These are phyloP conservation scores for Trebouxia gelatinosa DNA, from an alignment of 163 green algal genomes.

Conservation along the genomic window DNA sequence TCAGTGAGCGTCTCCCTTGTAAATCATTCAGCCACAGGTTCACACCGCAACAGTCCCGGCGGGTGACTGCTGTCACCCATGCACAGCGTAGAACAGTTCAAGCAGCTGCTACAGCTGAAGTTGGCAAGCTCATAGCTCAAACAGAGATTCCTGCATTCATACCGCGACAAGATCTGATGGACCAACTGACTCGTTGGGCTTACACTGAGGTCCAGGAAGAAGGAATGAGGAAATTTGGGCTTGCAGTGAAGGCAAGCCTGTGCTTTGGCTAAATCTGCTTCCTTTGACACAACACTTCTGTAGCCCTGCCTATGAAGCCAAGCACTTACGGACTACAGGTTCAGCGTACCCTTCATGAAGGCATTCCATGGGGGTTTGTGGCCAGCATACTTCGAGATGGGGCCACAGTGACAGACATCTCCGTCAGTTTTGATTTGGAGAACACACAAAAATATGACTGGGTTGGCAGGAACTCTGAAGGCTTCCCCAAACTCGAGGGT, in stretches of 20 bases:
- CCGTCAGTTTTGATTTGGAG: conserved; percentile 47
- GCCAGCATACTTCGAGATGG: conserved; percentile 75
- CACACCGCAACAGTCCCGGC: too few relatives aligned
- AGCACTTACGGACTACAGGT: not conserved
- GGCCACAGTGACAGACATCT: conserved; percentile 54
- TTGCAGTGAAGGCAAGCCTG: conserved; percentile 36
- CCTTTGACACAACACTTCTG: too few relatives aligned
- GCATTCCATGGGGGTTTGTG: conserved; percentile 67
- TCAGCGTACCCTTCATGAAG: not conserved
- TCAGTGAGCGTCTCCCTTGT: too few relatives aligned
- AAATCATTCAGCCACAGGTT: too few relatives aligned
- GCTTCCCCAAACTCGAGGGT: conserved; percentile 77
- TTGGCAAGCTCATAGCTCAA: conserved; percentile 73
- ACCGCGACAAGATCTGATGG: conserved; percentile 75
- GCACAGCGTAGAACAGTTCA: not conserved
- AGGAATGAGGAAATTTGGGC: conserved; percentile 67
- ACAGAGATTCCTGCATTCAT: conserved; percentile 87
- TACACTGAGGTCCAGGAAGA: conserved; percentile 66
- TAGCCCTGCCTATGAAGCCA: too few relatives aligned
- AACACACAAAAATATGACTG: conserved; percentile 61
- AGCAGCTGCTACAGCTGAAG: conserved; percentile 5
- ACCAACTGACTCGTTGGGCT: conserved; percentile 78
- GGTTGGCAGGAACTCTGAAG: conserved; percentile 74
- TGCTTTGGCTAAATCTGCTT: not conserved
- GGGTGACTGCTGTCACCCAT: too few relatives aligned